Percentiles rank a stretch among this genome's conserved stretches.
These are phyloP conservation scores for Ganoderma lucidum DNA, from an alignment of 1,284 basidiomycete genomes.

Conservation along the genomic window DNA sequence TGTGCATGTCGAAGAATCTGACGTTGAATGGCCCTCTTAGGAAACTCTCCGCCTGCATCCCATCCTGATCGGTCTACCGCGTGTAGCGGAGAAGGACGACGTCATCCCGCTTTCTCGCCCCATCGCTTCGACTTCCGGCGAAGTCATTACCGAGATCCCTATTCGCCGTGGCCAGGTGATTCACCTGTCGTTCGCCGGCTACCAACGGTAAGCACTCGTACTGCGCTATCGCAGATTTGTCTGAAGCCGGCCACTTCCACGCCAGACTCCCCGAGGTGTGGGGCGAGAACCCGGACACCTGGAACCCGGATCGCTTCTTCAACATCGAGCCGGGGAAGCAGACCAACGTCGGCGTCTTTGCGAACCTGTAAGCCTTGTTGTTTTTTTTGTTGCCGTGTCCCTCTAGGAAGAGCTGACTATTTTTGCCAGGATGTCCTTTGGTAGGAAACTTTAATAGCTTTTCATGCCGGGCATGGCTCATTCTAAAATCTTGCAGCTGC, in stretches of 20 bases:
- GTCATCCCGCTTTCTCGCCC: slow-evolving; percentile 49
- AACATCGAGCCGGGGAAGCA: slow-evolving; percentile 44
- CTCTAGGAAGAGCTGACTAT: background rate
- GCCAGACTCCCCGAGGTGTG: slow-evolving; percentile 48
- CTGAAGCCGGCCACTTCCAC: background rate
- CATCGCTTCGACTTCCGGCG: slow-evolving; percentile 42
- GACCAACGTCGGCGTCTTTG: slow-evolving; percentile 54
- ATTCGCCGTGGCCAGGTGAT: slow-evolving; percentile 48
- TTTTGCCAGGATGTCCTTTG: background rate
- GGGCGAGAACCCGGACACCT: slow-evolving; percentile 58
- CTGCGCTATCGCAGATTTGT: background rate
- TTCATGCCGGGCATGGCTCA: background rate
- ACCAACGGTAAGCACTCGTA: slow-evolving; percentile 42
- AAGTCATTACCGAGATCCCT: slow-evolving; percentile 43
- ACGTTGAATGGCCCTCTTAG: slow-evolving; percentile 25
- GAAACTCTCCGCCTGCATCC: slow-evolving; percentile 51
- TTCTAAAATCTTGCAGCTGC: slow-evolving; percentile 22
- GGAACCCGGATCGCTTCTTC: slow-evolving; percentile 60
- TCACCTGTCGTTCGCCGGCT: slow-evolving; percentile 41
- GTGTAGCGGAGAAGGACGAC: slow-evolving; percentile 44
- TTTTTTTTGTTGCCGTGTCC: too few species aligned
- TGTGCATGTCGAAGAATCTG: too few species aligned
- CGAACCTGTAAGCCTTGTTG: slow-evolving; percentile 53
- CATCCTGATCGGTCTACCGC: slow-evolving; percentile 41
- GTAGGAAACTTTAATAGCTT: background rate